Evolutionary conservation across 2,329 filamentous ascomycete species (phyloP).

Genomic region (Chaetomium sp.): DNA sequence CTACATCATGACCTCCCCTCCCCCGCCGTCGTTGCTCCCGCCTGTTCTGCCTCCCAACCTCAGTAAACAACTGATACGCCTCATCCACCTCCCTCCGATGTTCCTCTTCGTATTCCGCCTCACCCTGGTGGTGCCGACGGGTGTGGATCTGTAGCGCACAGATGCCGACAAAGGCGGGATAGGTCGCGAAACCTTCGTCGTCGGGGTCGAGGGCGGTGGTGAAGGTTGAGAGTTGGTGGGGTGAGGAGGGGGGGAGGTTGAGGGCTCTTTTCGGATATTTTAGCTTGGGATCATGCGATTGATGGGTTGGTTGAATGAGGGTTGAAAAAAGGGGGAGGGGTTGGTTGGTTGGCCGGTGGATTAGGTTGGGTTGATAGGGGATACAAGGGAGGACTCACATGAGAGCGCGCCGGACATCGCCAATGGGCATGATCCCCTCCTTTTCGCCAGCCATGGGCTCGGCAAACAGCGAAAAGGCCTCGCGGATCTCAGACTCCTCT

Average conservation of each 20-base stretch:
- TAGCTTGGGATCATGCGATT: neutral
- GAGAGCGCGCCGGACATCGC: constrained; percentile 64
- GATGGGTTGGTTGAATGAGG: neutral
- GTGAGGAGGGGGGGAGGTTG: constrained; percentile 59
- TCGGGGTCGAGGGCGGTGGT: constrained; percentile 78
- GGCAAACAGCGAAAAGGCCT: constrained; percentile 80
- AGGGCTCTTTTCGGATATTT: constrained; percentile 59
- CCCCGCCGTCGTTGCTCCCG: no score
- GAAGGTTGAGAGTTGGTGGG: constrained; percentile 68
- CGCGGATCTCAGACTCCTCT: constrained; percentile 84
- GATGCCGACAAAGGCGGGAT: constrained; percentile 77
- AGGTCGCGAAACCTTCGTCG: constrained; percentile 67
- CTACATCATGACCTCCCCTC: no score
- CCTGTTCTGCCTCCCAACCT: constrained; percentile 1
- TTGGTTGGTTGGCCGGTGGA: no score
- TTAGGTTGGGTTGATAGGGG: neutral
- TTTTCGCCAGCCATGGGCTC: constrained; percentile 66
- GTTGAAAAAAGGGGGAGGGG: neutral
- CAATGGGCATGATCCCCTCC: constrained; percentile 60
- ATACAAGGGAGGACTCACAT: constrained; percentile 42
- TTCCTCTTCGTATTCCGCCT: constrained; percentile 45
- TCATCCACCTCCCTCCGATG: constrained; percentile 66
- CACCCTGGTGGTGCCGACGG: constrained; percentile 35
- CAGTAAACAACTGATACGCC: constrained; percentile 69
- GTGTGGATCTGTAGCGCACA: constrained; percentile 78